Conservation (phyloP, 306 rosid genomes). For the Spatholobus suberectus region DNA sequence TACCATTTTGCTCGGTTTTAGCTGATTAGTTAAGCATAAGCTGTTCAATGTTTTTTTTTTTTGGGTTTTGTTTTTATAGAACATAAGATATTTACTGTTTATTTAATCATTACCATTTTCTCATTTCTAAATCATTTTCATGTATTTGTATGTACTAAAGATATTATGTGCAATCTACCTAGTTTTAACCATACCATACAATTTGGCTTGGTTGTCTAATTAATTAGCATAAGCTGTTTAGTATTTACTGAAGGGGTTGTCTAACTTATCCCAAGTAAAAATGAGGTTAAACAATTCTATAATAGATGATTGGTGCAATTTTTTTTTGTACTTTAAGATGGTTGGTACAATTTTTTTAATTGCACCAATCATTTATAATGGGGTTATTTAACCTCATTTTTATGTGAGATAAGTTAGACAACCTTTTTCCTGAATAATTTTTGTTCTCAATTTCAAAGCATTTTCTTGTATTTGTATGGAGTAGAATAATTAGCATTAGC, state of each 20-base stretch:
- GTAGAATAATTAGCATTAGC: neutral
- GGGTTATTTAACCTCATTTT: no score
- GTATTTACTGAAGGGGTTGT: no score
- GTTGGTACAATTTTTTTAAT: no score
- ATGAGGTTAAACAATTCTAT: no score
- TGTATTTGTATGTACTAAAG: constrained; percentile 29
- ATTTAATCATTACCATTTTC: constrained; percentile 24
- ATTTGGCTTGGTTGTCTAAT: constrained; percentile 13
- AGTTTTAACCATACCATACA: constrained; percentile 33
- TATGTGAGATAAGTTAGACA: no score
- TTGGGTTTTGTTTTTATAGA: neutral
- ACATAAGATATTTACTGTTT: constrained; percentile 23
- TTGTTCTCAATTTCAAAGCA: constrained; percentile 13
- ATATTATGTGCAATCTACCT: constrained; percentile 26
- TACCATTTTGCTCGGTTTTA: constrained; percentile 38
- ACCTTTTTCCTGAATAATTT: neutral
- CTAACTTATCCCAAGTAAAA: no score
- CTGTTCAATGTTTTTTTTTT: constrained; percentile 25
- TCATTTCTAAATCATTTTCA: constrained; percentile 31
- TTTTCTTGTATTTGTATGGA: constrained; percentile 35
- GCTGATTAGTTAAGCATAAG: constrained; percentile 43
- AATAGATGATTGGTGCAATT: no score
- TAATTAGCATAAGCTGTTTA: constrained; percentile 29
- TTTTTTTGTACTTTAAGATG: no score
- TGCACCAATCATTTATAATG: no score